These are phyloP conservation scores for Malus fusca DNA, from an alignment of 306 rosid species.

Conservation along the genomic window DNA sequence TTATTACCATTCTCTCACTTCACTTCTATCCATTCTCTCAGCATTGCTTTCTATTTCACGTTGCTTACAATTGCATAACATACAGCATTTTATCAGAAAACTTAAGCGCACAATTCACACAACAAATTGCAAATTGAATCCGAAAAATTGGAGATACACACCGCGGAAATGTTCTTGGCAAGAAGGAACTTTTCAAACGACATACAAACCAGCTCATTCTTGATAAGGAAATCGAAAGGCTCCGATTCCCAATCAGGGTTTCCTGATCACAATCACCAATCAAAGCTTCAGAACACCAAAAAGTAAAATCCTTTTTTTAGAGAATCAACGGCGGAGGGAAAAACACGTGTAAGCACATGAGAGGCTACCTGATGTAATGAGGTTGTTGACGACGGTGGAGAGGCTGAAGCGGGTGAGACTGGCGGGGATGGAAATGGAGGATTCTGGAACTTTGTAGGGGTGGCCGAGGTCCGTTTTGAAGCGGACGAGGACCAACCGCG, in stretches of 20 bases:
- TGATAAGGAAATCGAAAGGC: slow-evolving; percentile 80
- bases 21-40: not conserved
- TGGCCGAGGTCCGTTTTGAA: slow-evolving; percentile 58
- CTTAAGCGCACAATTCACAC: not conserved
- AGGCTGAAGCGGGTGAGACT: slow-evolving; percentile 68
- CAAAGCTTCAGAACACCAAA: not conserved
- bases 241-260: slow-evolving; percentile 49
- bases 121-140: not conserved
- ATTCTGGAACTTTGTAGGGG: slow-evolving; percentile 39
- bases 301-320: not conserved
- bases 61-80: not conserved
- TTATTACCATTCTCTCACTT: not conserved
- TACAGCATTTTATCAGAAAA: not conserved
- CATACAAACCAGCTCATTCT: slow-evolving; percentile 85
- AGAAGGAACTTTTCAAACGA: slow-evolving; percentile 80
- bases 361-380: slow-evolving; percentile 43
- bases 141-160: slow-evolving; percentile 7
- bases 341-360: not conserved
- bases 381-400: slow-evolving; percentile 70
- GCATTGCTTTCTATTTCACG: not conserved
- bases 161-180: slow-evolving; percentile 79
- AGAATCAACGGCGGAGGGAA: not conserved
- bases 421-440: slow-evolving; percentile 63
- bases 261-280: slow-evolving; percentile 17
- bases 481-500: slow-evolving; percentile 60